A percentile compares a stretch with the other conserved stretches of the same genome.
Evolutionary conservation across 495 filamentous ascomycete genomes (phyloP).

Genomic region (Sabuloglossum arenarium): DNA sequence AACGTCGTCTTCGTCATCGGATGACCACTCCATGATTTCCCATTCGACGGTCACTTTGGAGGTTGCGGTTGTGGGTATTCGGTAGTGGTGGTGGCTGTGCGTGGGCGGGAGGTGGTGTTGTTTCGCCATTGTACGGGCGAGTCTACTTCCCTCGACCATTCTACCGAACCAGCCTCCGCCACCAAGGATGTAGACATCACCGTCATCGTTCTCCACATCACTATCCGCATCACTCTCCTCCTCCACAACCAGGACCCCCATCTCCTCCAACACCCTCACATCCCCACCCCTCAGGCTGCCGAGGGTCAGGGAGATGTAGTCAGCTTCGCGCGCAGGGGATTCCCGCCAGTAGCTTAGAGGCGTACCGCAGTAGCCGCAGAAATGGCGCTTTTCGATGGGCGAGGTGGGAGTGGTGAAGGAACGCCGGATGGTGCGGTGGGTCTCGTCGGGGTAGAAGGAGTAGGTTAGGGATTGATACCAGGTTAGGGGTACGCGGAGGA

Average conservation of each 20-base stretch:
- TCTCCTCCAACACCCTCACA: conserved; percentile 42
- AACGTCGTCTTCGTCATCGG: conserved; percentile 28
- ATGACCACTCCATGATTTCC: conserved; percentile 64
- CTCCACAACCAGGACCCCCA: conserved; percentile 38
- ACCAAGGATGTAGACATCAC: conserved; percentile 18
- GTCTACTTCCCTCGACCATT: conserved; percentile 49
- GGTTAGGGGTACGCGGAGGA: conserved; percentile 56
- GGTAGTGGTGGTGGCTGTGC: not conserved
- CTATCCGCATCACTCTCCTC: conserved; percentile 7
- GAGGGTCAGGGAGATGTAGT: conserved; percentile 55
- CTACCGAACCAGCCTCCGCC: conserved; percentile 67
- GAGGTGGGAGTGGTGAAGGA: conserved; percentile 41
- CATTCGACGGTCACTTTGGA: conserved; percentile 48
- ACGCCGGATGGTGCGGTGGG: conserved; percentile 45
- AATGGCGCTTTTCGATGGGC: conserved; percentile 42
- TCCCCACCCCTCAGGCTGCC: conserved; percentile 46
- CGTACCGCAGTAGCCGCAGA: conserved; percentile 83
- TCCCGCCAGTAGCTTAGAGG: conserved; percentile 66
- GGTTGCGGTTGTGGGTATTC: conserved; percentile 15
- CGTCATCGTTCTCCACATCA: not conserved
- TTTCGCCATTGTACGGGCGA: conserved; percentile 41
- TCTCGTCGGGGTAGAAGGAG: conserved; percentile 61
- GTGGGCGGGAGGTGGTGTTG: conserved; percentile 13
- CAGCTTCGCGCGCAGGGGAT: conserved; percentile 38
- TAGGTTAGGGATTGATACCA: conserved; percentile 53